Evolutionary conservation across 805 yeast species (phyloP).

Genomic region (Lipomyces sp.): DNA sequence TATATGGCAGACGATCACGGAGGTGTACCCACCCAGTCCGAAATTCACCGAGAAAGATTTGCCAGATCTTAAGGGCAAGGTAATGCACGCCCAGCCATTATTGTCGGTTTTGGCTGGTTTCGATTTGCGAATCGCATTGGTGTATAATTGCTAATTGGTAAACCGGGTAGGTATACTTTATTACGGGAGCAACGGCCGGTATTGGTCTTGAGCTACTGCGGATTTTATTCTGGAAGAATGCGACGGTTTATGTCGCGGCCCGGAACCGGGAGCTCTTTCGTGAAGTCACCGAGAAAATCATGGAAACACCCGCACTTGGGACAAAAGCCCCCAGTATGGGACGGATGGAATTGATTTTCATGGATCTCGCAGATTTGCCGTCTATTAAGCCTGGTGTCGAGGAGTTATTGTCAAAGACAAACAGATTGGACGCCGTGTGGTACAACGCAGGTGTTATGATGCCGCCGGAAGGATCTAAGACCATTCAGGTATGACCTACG

Average conservation of each 20-base stretch:
- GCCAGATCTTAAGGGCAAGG: conserved; percentile 33
- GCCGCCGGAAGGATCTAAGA: conserved; percentile 47
- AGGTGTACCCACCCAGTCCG: conserved; percentile 33
- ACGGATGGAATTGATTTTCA: conserved; percentile 22
- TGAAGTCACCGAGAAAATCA: conserved; percentile 20
- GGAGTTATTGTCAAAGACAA: conserved; percentile 41
- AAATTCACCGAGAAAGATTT: conserved; percentile 31
- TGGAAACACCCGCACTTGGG: conserved; percentile 23
- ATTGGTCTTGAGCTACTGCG: conserved; percentile 35
- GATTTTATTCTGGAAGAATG: conserved; percentile 32
- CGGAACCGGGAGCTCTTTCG: conserved; percentile 24
- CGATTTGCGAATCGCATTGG: neutral
- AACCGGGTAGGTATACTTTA: conserved; percentile 16
- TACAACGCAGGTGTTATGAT: conserved; percentile 55
- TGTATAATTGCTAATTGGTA: neutral
- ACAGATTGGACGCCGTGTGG: conserved; percentile 47
- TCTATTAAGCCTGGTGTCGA: conserved; percentile 50
- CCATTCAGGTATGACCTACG: conserved; percentile 38
- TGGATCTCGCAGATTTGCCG: conserved; percentile 48
- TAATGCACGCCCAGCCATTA: neutral
- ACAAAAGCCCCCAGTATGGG: conserved; percentile 26
- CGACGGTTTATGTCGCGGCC: conserved; percentile 32
- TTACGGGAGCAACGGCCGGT: conserved; percentile 38
- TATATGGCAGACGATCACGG: conserved; percentile 29
- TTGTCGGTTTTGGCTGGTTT: neutral